Conservation (phyloP, 345 rosid genomes). For the Eucalyptus victrix region DNA sequence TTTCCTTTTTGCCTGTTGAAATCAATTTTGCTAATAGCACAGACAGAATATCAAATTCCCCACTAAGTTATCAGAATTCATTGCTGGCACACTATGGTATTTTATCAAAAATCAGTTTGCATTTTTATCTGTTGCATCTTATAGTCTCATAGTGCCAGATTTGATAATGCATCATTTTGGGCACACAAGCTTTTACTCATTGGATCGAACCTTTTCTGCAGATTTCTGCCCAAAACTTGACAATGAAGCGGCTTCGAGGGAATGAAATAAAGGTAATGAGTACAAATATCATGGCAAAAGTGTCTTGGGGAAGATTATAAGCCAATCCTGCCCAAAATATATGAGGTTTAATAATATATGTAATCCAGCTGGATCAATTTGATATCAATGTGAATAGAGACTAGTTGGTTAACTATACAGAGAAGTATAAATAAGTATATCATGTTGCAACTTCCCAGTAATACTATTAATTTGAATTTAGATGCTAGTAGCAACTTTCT, state of each 20-base stretch:
- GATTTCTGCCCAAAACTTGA: slow-evolving; percentile 76
- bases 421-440: background rate
- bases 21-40: background rate
- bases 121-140: background rate
- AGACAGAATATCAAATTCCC: background rate
- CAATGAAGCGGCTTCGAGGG: slow-evolving; percentile 78
- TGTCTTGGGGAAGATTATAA: background rate
- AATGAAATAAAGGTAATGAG: slow-evolving; percentile 74
- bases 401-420: background rate
- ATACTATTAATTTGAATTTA: background rate
- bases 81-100: background rate
- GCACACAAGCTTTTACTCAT: background rate
- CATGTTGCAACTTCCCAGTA: background rate
- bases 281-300: background rate
- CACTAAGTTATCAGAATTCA: background rate
- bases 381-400: background rate
- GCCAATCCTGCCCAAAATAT: background rate
- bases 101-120: background rate
- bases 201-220: slow-evolving; percentile 15
- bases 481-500: background rate
- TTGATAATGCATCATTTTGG: background rate
- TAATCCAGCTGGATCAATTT: background rate
- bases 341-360: background rate
- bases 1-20: background rate
- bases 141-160: background rate